Evolutionary conservation across 345 rosid species (phyloP), one percentile per base, ranked within the genome.

Genomic region (Combretum micranthum): DNA sequence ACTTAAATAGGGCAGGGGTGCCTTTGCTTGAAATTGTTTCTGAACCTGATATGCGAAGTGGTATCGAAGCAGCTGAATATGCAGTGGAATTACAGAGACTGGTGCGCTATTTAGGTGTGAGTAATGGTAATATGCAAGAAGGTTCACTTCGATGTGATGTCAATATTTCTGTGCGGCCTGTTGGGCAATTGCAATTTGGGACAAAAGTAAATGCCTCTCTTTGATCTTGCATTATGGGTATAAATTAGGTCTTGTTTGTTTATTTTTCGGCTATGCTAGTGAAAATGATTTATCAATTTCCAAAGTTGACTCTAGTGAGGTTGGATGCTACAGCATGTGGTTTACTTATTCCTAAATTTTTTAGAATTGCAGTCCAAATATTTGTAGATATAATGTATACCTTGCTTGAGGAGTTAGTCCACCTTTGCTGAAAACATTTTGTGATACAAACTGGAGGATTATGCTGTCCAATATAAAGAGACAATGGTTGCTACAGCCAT

Each of bases 11-110:
- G 76, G 99, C 97, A 53, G 99, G 97, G 8, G 97, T 93, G 39
- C 97, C 99, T 37, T 78, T 93, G 70, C 94, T 93, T 69, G 99
- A 93, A 76, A 79, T 93, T 64, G 97, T 93, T 47, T 93, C 96
- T 69, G 99, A 93, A 66, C 97, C 99, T 62, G 91, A 93, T 80
- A 89, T 93, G 97, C 75, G 97, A 71, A 89, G 67, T 73, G 96
- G 97, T 26, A 55, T 77, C 15, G 96, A 85, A 75, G 97, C 94
- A 11, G 87, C 96, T 44, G 96, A 93, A 63, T 89, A 85, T 61
- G 94, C 88, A 5, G 76, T 80, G 48, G 97, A 88, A 66, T 49
- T 93, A 59, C 99, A 93, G 74, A 73, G 96, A 78, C 60, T 93
- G 71, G 97, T 82, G 20, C 83, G 88, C 53, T 89, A 81, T 75